A percentile compares a stretch with the other conserved stretches of the same genome.
Conservation (phyloP, 306 rosid genomes). For the Vigna mungo region DNA sequence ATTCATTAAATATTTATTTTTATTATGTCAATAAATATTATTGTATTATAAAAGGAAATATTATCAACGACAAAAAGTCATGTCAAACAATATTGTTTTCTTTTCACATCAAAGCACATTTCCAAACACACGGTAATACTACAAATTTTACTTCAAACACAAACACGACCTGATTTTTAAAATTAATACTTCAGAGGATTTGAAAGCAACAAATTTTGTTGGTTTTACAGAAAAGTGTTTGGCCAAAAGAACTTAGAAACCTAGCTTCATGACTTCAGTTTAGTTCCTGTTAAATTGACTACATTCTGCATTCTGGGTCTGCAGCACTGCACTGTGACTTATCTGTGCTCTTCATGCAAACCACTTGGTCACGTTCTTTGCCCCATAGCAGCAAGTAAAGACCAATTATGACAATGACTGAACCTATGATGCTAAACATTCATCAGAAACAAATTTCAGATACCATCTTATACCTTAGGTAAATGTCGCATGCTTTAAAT, state of each 20-base stretch:
- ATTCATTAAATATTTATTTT: too few relatives aligned
- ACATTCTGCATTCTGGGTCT: conserved; percentile 34
- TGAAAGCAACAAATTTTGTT: neutral
- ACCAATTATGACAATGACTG: conserved; percentile 66
- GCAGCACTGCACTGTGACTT: conserved; percentile 33
- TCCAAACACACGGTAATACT: neutral
- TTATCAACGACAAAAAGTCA: too few relatives aligned
- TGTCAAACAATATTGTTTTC: too few relatives aligned
- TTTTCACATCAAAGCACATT: too few relatives aligned
- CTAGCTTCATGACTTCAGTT: conserved; percentile 7
- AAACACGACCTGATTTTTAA: neutral
- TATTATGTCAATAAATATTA: too few relatives aligned
- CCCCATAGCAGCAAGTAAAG: conserved; percentile 84
- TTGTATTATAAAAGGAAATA: too few relatives aligned
- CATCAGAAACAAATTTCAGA: conserved; percentile 18
- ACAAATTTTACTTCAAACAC: neutral
- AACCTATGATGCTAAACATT: conserved; percentile 73
- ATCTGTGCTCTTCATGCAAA: conserved; percentile 47
- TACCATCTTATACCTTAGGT: neutral
- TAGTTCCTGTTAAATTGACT: conserved; percentile 17
- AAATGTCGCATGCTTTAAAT: neutral
- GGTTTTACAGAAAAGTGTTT: neutral
- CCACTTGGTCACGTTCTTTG: conserved; percentile 63
- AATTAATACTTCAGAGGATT: neutral
- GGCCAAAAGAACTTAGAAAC: neutral